Base-by-base conservation (phyloP, 345 rosid species). In the Sapria himalayana region DNA sequence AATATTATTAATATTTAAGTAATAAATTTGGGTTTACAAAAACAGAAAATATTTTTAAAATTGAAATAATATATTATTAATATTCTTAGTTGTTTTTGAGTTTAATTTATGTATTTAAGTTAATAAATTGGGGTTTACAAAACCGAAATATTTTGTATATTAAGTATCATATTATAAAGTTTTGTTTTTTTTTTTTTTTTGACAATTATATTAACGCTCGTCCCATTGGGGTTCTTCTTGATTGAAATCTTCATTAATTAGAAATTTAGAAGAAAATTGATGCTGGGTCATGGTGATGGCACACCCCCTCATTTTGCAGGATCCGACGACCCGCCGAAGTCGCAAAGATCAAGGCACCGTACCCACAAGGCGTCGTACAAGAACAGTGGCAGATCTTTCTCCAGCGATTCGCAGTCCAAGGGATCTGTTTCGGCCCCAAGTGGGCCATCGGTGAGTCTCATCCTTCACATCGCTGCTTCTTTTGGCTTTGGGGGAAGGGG, bases 371-470 rank as follows among this genome's bases (percentile, higher is more conserved):
- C 82, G 39, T 69, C 91, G 39, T 73, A 76, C 41, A 82, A 66
- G 78, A 58, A 78, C 18, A 52, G 68, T 62, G 69, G 73, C 66
- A 57, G 70, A 63, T 72, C 91, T 12, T 49, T 72, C 24, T 82
- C 94, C 33, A 73, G 75, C 63, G 98, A 86, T 43, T 76, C 82
- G 5, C 98, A 78, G 36, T 76, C 78, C 10, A 82, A 78, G 61
- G 61, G 60, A 23, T 78, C 91, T 33, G 50, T 62, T 43, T 61
- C 74, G 17, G 51, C 77, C 2, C 63, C 72, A 41, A 64, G 61
- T 46, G 71, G 62, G 53, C 50, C 71, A 67, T 45, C 55, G 72
- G 94, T 89, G 56, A 45, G 31, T 14, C 23, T 43, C 27, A 25
- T 38, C 20, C 25, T 39, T 37, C 47, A 31, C 32, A 22, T 19